These are phyloP conservation scores for Cyathus striatus DNA, from an alignment of 768 basidiomycete species.

Conservation along the genomic window DNA sequence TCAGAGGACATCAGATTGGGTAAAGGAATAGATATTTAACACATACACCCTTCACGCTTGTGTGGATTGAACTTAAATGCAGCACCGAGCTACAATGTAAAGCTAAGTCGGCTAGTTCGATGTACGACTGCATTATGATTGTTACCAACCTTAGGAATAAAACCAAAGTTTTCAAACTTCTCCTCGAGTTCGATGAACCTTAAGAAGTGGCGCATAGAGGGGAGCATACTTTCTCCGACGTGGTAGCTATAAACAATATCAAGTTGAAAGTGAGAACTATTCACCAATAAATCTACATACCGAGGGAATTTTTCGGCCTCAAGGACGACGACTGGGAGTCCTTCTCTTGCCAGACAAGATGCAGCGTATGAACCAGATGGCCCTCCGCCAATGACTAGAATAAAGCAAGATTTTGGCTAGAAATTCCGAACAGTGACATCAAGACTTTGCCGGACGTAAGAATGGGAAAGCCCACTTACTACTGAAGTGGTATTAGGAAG, in stretches of 20 bases:
- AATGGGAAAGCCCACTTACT: not conserved
- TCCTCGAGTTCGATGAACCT: constrained; percentile 44
- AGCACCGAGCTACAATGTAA: constrained; percentile 40
- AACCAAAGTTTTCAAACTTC: constrained; percentile 35
- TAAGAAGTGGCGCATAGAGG: constrained; percentile 43
- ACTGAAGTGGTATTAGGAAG: too few relatives aligned
- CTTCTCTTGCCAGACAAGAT: constrained; percentile 5
- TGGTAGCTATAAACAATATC: constrained; percentile 1
- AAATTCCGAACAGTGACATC: not conserved
- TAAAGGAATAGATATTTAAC: not conserved
- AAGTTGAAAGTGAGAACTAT: not conserved
- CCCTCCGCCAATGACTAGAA: constrained; percentile 6
- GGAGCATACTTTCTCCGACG: constrained; percentile 15
- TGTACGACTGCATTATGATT: not conserved
- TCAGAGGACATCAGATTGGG: not conserved
- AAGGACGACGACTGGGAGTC: constrained; percentile 3
- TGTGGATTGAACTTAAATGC: constrained; percentile 54
- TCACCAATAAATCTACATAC: not conserved
- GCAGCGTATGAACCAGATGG: constrained; percentile 7
- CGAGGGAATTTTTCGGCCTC: constrained; percentile 8
- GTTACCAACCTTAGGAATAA: constrained; percentile 37
- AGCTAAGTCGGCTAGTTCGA: not conserved
- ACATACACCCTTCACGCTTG: constrained; percentile 54
- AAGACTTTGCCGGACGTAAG: too few relatives aligned
- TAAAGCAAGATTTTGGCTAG: constrained; percentile 5